These are phyloP conservation scores for Globisporangium radiosum DNA, from an alignment of 352 stramenopile species.

Conservation along the genomic window DNA sequence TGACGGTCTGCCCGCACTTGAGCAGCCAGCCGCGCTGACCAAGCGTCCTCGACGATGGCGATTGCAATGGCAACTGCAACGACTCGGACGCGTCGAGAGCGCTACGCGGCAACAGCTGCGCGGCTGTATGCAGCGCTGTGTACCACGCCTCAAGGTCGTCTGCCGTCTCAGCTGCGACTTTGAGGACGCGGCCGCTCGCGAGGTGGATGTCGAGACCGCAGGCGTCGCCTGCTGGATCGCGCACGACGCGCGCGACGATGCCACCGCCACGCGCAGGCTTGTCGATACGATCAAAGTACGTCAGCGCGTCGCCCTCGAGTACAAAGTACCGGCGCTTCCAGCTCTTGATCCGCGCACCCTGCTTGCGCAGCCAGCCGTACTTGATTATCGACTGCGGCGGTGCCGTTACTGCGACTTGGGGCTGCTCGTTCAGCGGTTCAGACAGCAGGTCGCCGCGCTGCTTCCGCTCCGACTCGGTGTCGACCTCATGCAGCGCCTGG, in stretches of 20 bases:
- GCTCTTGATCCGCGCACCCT: slow-evolving; percentile 32
- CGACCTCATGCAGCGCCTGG: not conserved
- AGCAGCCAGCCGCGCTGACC: slow-evolving; percentile 49
- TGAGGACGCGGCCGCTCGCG: slow-evolving; percentile 37
- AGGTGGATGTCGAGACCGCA: slow-evolving; percentile 35
- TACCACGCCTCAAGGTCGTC: slow-evolving; percentile 49
- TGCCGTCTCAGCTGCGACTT: slow-evolving; percentile 35
- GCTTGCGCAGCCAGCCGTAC: slow-evolving; percentile 57
- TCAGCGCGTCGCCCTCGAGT: slow-evolving; percentile 36
- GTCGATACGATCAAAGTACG: slow-evolving; percentile 48
- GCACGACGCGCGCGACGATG: slow-evolving; percentile 40
- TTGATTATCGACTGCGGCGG: slow-evolving; percentile 11
- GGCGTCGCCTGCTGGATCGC: slow-evolving; percentile 19
- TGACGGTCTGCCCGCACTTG: slow-evolving; percentile 79
- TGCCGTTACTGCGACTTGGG: not conserved
- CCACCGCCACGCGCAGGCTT: slow-evolving; percentile 29
- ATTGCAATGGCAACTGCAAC: slow-evolving; percentile 8
- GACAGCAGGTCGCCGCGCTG: not conserved
- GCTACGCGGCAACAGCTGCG: no score
- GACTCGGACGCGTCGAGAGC: slow-evolving; percentile 11
- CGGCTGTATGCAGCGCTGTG: slow-evolving; percentile 15
- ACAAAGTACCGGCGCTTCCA: slow-evolving; percentile 75
- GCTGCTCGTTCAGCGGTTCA: not conserved
- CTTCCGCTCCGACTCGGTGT: not conserved
- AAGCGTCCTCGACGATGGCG: slow-evolving; percentile 10